Percentiles rank a stretch among this genome's conserved stretches.
Conservation (phyloP, 2,329 filamentous ascomycete genomes). For the Alternaria infectoria region DNA sequence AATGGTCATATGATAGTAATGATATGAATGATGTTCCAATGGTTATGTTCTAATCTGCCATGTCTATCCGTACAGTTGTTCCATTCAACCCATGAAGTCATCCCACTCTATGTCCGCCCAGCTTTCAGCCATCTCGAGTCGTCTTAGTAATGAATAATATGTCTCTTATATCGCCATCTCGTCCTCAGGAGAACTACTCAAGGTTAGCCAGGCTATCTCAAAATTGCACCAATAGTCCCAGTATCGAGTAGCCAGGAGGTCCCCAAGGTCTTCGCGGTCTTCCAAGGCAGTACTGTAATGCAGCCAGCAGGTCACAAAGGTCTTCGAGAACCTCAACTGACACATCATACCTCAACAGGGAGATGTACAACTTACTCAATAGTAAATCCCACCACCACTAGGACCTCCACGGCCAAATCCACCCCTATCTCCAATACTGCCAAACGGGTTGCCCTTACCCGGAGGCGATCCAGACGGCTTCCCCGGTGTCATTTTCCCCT, state of each 20-base stretch:
- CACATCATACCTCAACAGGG: no score
- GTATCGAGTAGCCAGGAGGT: neutral
- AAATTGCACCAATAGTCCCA: accelerated
- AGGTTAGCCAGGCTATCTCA: neutral
- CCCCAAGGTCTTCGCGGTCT: neutral
- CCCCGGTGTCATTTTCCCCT: neutral
- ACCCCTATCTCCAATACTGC: neutral
- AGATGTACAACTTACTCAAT: neutral
- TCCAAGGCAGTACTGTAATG: neutral
- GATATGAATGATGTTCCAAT: neutral
- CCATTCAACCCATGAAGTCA: neutral
- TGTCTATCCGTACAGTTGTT: no score
- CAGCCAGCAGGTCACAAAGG: neutral
- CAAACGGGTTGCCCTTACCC: neutral
- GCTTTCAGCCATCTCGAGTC: neutral
- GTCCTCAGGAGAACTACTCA: neutral
- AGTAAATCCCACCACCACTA: neutral
- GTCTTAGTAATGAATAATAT: no score
- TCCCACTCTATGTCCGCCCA: accelerated
- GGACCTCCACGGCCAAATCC: neutral
- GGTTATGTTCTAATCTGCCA: neutral
- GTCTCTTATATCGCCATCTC: neutral
- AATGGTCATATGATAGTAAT: neutral
- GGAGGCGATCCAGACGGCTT: neutral
- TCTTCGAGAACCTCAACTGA: neutral